Percentiles rank a stretch among this genome's conserved stretches.
Evolutionary conservation across 169 alveolate species (phyloP).

Genomic region (Plasmodium inui): DNA sequence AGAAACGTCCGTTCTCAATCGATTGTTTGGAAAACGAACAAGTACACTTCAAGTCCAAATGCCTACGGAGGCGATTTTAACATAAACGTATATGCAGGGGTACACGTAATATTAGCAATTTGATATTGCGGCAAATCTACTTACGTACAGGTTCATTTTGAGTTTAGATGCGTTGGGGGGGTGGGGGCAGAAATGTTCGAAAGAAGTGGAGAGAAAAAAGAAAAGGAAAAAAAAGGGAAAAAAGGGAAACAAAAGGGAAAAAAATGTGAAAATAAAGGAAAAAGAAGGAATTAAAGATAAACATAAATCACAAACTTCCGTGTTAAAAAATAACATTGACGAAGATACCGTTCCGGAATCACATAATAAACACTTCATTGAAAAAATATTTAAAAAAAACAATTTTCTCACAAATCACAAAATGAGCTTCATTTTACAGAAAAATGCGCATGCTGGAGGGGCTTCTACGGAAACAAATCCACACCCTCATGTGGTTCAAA

Average conservation of each 20-base stretch:
- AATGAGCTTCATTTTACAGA: neutral
- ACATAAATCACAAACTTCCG: neutral
- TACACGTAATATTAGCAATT: neutral
- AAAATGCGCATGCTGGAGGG: neutral
- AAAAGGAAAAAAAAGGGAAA: neutral
- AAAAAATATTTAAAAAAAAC: neutral
- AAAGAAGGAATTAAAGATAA: neutral
- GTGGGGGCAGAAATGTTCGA: neutral
- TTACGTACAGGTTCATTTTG: neutral
- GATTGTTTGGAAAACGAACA: neutral
- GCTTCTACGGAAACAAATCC: neutral
- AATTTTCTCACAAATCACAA: neutral
- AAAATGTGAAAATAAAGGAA: neutral
- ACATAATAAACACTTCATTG: neutral
- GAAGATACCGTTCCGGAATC: neutral
- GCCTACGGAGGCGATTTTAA: neutral
- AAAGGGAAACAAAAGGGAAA: neutral
- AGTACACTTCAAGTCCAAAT: neutral
- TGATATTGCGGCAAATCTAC: neutral
- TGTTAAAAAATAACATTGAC: neutral
- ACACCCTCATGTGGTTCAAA: neutral
- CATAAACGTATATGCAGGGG: neutral
- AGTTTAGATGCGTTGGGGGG: neutral
- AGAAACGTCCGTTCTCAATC: neutral
- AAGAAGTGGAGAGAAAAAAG: neutral